These are phyloP conservation scores for Cephaloascus fragrans DNA, from an alignment of 805 yeast species.

Conservation along the genomic window DNA sequence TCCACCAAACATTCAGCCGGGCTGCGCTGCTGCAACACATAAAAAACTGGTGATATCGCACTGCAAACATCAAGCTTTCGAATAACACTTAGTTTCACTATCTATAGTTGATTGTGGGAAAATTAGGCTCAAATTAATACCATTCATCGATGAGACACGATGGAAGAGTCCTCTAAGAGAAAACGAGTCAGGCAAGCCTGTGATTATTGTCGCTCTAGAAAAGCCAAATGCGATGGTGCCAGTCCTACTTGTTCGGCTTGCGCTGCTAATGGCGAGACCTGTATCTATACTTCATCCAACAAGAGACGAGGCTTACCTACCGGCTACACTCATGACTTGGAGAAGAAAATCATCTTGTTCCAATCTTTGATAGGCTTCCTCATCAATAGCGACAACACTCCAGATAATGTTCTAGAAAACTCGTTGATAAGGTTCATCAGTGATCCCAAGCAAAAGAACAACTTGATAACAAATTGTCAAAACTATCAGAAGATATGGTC, in stretches of 20 bases:
- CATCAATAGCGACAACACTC: not conserved
- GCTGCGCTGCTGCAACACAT: too few species aligned
- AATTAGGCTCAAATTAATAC: too few species aligned
- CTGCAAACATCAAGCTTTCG: too few species aligned
- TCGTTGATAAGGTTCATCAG: slow-evolving; percentile 1
- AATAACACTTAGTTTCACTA: too few species aligned
- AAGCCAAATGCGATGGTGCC: slow-evolving; percentile 15
- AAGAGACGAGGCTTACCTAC: slow-evolving; percentile 14
- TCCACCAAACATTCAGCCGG: too few species aligned
- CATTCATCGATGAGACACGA: too few species aligned
- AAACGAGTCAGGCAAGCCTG: slow-evolving; percentile 16
- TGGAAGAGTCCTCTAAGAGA: slow-evolving; percentile 3
- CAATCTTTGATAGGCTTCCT: slow-evolving; percentile 7
- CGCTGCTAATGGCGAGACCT: slow-evolving; percentile 5
- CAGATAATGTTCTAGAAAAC: not conserved
- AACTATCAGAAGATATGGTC: slow-evolving; percentile 3
- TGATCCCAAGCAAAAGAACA: not conserved
- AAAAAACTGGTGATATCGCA: too few species aligned
- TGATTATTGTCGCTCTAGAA: slow-evolving; percentile 12
- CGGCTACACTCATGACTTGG: slow-evolving; percentile 13
- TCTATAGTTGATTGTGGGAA: too few species aligned
- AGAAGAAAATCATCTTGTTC: slow-evolving; percentile 8
- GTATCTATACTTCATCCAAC: slow-evolving; percentile 9
- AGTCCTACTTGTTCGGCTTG: slow-evolving; percentile 13
- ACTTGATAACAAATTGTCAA: slow-evolving; percentile 1